Base-by-base conservation (phyloP, 169 alveolate genomes). In the Perkinsus marinus region DNA sequence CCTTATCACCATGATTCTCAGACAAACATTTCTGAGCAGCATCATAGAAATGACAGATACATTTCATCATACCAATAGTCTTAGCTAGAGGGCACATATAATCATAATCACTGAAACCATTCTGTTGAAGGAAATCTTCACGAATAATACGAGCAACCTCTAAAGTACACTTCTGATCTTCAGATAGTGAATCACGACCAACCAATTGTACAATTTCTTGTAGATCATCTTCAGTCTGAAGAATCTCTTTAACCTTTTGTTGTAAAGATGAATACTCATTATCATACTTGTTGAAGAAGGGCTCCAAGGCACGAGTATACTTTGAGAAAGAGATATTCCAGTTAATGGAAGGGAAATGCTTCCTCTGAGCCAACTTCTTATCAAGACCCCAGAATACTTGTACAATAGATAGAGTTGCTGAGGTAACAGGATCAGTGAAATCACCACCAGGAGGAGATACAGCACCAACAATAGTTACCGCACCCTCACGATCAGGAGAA, bases 371-470 rank as follows among this genome's bases (percentile, higher is more conserved):
- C 89, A 99, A 97, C 94, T 98, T 99, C 95, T 99, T 99, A 95
- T 99, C 99, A 30, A 99, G 96, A 0, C 99, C 99, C 99, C 99
- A 99, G 94, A 99, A 99, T 92, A 98, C 99, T 93, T 99, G 99
- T 57, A 99, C 99, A 91, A 98, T 99, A 92, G 98, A 95, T 93
- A 99, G 96, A 90, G 99, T 99, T 17, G 99, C 97, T 0, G 99
- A 96, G 0, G 99, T 99, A 43, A 99, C 99, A 19, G 99, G 99
- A 94, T 98, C 99, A n/a, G 99, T 97, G 96, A 98, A 98, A 95
- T 98, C 99, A 68, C 99, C 99, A 93, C 99, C 99, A 47, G 99
- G 99, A 0, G 99, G 99, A 47, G 99, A 97, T 89, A 99, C 99
- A 41, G 99, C 99, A 39, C 99, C 99, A 30, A 99, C 99, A 90